Evolutionary conservation across 129 eudicot genomes (phyloP).

Genomic region (Artemisia argyi): DNA sequence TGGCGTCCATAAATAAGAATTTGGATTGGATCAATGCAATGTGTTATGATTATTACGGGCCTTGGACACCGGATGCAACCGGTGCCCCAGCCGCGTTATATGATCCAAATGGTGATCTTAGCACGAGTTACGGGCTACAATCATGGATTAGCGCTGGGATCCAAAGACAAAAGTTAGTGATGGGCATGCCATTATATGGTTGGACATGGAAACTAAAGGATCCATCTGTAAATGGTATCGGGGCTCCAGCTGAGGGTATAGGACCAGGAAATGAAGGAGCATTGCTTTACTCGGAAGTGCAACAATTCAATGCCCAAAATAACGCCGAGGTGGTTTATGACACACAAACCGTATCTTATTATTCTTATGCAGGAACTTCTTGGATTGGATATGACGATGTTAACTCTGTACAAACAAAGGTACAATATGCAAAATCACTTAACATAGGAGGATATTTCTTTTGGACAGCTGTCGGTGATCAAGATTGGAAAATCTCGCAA

Average conservation of each 20-base stretch:
- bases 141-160: constrained; percentile 68
- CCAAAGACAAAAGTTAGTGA: constrained; percentile 50
- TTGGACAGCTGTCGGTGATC: constrained; percentile 63
- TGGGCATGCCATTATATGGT: constrained; percentile 83
- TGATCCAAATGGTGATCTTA: constrained; percentile 48
- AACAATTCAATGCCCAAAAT: constrained; percentile 40
- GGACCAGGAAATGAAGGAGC: constrained; percentile 57
- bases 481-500: constrained; percentile 53
- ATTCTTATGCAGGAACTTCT: constrained; percentile 50
- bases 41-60: constrained; percentile 73
- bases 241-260: constrained; percentile 58
- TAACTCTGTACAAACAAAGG: constrained; percentile 39
- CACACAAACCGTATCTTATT: constrained; percentile 44
- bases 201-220: constrained; percentile 67
- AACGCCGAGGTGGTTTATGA: constrained; percentile 61
- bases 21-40: constrained; percentile 77
- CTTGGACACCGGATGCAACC: constrained; percentile 53
- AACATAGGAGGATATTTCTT: constrained; percentile 75
- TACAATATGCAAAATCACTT: constrained; percentile 48
- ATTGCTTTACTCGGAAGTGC: constrained; percentile 39
- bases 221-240: constrained; percentile 40
- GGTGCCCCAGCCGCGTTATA: constrained; percentile 66
- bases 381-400: constrained; percentile 81
- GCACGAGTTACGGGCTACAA: constrained; percentile 67
- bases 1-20: constrained; percentile 44